These are phyloP conservation scores for Craspedostauros australis DNA, from an alignment of 108 stramenopile species.

Conservation along the genomic window DNA sequence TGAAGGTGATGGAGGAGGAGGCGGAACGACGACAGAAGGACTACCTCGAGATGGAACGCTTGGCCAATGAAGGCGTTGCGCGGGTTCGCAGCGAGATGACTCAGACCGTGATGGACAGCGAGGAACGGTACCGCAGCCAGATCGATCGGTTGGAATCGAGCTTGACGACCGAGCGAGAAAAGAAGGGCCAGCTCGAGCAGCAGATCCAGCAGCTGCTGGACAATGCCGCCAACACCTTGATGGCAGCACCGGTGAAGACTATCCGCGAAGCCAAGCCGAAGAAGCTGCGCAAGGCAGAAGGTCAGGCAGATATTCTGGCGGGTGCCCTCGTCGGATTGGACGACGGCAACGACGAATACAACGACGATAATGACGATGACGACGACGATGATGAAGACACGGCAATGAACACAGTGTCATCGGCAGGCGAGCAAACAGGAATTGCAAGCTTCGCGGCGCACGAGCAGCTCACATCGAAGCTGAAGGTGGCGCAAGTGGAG, in stretches of 20 bases:
- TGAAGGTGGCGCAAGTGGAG: constrained; percentile 61
- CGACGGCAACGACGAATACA: constrained; percentile 49
- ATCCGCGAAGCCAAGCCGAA: constrained; percentile 32
- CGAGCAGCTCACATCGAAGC: constrained; percentile 62
- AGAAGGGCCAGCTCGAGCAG: constrained; percentile 45
- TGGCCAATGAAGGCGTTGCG: constrained; percentile 62
- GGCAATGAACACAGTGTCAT: neutral
- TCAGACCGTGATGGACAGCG: constrained; percentile 64
- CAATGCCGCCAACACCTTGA: constrained; percentile 31
- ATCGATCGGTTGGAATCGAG: constrained; percentile 53
- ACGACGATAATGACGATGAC: constrained; percentile 16
- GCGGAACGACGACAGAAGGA: constrained; percentile 42
- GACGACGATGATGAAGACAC: constrained; percentile 17
- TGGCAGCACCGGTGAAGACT: neutral
- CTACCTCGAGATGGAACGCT: constrained; percentile 40
- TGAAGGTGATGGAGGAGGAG: constrained; percentile 37
- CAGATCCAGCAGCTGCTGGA: constrained; percentile 59
- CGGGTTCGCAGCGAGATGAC: constrained; percentile 71
- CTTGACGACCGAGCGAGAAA: constrained; percentile 49
- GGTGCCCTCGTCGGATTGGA: constrained; percentile 52
- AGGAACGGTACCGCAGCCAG: constrained; percentile 67
- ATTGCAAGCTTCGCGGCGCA: constrained; percentile 69
- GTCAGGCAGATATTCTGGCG: constrained; percentile 69
- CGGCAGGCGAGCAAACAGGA: neutral
- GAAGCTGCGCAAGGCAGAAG: constrained; percentile 44